These are phyloP conservation scores for Rubia occidens DNA, from an alignment of 305 asterid genomes.

Conservation along the genomic window DNA sequence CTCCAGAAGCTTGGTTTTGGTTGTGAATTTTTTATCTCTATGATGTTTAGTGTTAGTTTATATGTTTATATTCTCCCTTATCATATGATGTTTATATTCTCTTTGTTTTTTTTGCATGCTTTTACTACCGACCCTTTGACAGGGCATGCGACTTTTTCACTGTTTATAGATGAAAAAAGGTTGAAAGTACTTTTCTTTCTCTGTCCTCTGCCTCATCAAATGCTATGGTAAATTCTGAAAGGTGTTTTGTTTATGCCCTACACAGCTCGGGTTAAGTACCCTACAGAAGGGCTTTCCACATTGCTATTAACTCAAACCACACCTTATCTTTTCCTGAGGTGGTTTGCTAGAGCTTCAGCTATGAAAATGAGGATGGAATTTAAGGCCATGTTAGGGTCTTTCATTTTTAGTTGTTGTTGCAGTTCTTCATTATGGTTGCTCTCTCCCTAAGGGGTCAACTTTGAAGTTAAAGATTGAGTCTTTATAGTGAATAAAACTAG, in stretches of 20 bases:
- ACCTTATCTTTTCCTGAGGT: constrained; percentile 12
- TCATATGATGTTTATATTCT: constrained; percentile 21
- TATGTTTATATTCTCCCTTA: no score
- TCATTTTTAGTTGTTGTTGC: constrained; percentile 31
- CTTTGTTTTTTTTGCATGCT: constrained; percentile 36
- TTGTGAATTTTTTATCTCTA: no score
- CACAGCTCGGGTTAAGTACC: constrained; percentile 28
- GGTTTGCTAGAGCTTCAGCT: constrained; percentile 18
- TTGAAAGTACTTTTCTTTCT: constrained; percentile 19
- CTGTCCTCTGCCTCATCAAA: constrained; percentile 36
- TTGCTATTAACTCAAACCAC: constrained; percentile 12
- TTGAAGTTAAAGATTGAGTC: constrained; percentile 56
- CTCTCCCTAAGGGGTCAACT: constrained; percentile 91
- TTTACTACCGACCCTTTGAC: constrained; percentile 62
- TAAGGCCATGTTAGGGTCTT: constrained; percentile 29
- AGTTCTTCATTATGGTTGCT: constrained; percentile 49
- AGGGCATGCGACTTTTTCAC: constrained; percentile 58
- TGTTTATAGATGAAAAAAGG: constrained; percentile 37
- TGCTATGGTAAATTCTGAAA: constrained; percentile 25
- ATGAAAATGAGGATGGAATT: constrained; percentile 32
- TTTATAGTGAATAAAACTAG: background rate
- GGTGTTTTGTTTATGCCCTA: constrained; percentile 26
- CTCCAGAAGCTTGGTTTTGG: no score
- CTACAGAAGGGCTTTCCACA: constrained; percentile 26
- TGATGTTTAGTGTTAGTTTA: no score